Evolutionary conservation across 1,139 yeast species (phyloP).

Genomic region (Hanseniaspora gamundiae): DNA sequence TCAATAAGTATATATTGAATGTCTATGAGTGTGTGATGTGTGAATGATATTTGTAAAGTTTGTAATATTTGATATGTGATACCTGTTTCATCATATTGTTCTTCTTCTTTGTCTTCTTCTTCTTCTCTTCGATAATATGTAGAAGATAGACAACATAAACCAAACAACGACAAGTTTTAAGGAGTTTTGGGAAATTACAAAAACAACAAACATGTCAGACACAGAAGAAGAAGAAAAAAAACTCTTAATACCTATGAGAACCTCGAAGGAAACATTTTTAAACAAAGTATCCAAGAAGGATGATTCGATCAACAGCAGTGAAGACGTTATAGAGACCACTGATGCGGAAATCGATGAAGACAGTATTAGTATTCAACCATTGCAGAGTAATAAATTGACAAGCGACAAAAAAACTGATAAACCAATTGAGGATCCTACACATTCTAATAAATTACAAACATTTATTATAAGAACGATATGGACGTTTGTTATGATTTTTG

Average conservation of each 20-base stretch:
- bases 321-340: background rate
- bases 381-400: background rate
- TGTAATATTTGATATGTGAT: no score
- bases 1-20: no score
- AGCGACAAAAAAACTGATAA: background rate
- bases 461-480: slow-evolving; percentile 85
- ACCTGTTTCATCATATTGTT: no score
- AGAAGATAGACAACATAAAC: no score
- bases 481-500: slow-evolving; percentile 83
- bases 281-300: background rate
- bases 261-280: slow-evolving; percentile 5
- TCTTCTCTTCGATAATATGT: no score
- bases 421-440: slow-evolving; percentile 16
- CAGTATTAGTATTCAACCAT: background rate
- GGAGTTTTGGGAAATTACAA: no score
- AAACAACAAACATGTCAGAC: background rate
- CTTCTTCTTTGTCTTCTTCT: no score
- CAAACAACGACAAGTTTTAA: no score
- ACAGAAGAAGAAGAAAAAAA: background rate
- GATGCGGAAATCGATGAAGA: background rate
- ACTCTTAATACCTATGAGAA: slow-evolving; percentile 3
- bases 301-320: background rate
- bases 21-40: no score
- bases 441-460: slow-evolving; percentile 56
- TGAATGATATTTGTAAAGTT: no score